These are phyloP conservation scores for Backusella luteola DNA, from an alignment of 192 early-diverging fungal species.

Conservation along the genomic window DNA sequence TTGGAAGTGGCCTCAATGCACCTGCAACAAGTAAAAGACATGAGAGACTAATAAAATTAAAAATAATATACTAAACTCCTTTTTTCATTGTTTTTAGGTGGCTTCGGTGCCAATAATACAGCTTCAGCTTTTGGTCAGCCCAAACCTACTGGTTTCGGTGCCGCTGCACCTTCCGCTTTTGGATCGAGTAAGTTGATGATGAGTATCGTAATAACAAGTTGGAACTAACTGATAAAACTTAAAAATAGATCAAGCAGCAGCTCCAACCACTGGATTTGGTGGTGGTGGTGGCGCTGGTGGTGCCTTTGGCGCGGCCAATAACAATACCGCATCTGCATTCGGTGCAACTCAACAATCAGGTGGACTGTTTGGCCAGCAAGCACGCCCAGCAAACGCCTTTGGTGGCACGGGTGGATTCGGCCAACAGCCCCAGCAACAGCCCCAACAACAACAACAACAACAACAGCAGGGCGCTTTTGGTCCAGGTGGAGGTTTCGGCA, in stretches of 20 bases:
- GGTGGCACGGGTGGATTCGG: slow-evolving; percentile 38
- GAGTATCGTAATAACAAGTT: too few species aligned
- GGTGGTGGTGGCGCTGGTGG: background rate
- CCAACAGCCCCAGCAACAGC: slow-evolving; percentile 35
- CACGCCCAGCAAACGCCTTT: slow-evolving; percentile 28
- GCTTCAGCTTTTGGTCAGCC: slow-evolving; percentile 23
- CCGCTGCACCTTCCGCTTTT: slow-evolving; percentile 27
- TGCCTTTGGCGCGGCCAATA: slow-evolving; percentile 17
- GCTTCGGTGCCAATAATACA: background rate
- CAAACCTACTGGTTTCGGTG: slow-evolving; percentile 41
- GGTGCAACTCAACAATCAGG: slow-evolving; percentile 37
- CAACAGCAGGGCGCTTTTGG: slow-evolving; percentile 38
- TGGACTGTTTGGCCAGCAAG: slow-evolving; percentile 28
- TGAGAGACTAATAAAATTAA: background rate
- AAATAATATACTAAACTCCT: too few species aligned
- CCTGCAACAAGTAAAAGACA: slow-evolving; percentile 20
- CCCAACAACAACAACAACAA: slow-evolving; percentile 35
- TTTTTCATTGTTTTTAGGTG: background rate
- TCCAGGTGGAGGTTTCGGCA: slow-evolving; percentile 42
- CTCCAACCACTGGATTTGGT: slow-evolving; percentile 28
- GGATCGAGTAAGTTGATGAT: background rate
- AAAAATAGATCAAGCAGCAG: slow-evolving; percentile 20
- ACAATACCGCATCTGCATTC: slow-evolving; percentile 38
- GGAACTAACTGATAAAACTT: background rate
- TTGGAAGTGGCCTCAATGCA: slow-evolving; percentile 24